Evolutionary conservation across 352 stramenopile genomes (phyloP).

Genomic region (Pythium utonaiense): DNA sequence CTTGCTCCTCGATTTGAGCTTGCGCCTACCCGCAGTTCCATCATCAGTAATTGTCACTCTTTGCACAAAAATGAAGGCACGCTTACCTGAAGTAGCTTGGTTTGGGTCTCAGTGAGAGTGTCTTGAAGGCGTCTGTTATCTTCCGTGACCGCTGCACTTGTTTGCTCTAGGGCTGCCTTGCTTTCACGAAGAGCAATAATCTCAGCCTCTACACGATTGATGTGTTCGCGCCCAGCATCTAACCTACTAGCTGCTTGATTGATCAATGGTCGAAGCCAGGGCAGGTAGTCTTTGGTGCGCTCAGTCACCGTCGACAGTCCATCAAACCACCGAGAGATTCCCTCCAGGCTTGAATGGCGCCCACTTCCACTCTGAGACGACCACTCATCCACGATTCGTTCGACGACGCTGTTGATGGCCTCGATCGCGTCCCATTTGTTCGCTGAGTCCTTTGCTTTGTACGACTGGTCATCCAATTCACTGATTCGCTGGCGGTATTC

Average conservation of each 20-base stretch:
- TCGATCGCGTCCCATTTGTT: background rate
- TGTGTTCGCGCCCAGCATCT: background rate
- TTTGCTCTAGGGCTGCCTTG: constrained; percentile 6
- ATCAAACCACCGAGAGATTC: background rate
- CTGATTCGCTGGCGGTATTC: background rate
- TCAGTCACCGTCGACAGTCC: background rate
- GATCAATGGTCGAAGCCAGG: constrained; percentile 7
- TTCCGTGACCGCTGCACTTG: background rate
- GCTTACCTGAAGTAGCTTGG: constrained; percentile 13
- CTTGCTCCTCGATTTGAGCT: constrained; percentile 20
- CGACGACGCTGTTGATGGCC: background rate
- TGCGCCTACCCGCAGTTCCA: background rate
- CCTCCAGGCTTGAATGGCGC: background rate
- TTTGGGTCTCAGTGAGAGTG: constrained; percentile 15
- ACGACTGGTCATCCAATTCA: background rate
- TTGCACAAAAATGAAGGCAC: background rate
- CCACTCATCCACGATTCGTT: background rate
- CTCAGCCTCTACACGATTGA: background rate
- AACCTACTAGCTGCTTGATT: background rate
- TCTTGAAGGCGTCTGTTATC: constrained; percentile 7
- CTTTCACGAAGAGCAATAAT: constrained; percentile 1
- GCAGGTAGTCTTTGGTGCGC: background rate
- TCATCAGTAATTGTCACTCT: background rate
- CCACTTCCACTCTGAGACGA: background rate
- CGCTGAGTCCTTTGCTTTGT: background rate